Conservation (phyloP, 768 basidiomycete species). For the Lactarius vividus region DNA sequence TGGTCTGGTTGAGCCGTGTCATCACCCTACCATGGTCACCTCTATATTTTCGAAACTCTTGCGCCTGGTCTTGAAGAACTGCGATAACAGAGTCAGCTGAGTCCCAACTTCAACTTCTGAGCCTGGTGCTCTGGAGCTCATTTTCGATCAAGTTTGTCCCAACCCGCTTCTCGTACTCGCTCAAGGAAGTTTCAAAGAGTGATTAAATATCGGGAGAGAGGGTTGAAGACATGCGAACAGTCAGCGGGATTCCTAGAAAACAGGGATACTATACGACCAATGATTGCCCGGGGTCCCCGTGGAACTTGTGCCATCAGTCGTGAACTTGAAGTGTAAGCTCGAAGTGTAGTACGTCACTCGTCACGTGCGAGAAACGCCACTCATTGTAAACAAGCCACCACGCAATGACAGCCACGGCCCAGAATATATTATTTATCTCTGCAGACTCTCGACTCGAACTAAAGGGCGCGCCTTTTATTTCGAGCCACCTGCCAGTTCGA, state of each 20-base stretch:
- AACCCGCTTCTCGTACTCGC: not conserved
- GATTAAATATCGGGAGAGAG: not conserved
- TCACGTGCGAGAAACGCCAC: too few species aligned
- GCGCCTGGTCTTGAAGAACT: not conserved
- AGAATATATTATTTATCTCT: not conserved
- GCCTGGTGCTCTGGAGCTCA: not conserved
- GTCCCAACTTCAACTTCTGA: not conserved
- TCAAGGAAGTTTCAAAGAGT: not conserved
- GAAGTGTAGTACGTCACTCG: too few species aligned
- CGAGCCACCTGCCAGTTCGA: conserved; percentile 68
- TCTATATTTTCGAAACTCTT: not conserved
- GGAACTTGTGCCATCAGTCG: too few species aligned
- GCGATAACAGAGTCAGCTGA: not conserved
- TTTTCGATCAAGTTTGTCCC: not conserved
- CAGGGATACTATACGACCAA: too few species aligned
- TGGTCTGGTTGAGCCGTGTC: not conserved
- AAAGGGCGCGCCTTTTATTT: conserved; percentile 74
- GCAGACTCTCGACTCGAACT: conserved; percentile 40
- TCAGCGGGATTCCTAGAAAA: too few species aligned
- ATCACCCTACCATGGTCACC: not conserved
- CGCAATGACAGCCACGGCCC: too few species aligned
- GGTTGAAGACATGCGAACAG: not conserved
- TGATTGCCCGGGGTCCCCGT: too few species aligned
- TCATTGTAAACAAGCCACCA: too few species aligned
- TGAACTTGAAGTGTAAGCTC: too few species aligned